Base-by-base conservation (phyloP, 2,329 filamentous ascomycete species). In the Hypoxylon sp. region DNA sequence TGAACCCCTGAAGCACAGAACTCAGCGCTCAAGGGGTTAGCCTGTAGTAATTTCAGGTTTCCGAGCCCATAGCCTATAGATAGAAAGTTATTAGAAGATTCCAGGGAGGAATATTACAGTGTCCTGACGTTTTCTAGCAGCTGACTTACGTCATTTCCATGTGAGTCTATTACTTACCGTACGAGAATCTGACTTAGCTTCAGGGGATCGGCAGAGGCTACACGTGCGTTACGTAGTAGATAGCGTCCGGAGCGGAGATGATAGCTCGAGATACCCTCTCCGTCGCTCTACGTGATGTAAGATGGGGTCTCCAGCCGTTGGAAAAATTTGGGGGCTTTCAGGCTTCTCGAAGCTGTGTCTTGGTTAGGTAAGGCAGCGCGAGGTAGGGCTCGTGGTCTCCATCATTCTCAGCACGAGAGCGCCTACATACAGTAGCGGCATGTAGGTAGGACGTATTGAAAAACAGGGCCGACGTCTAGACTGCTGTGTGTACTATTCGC, bases 321-420 rank as follows among this genome's bases (percentile, higher is more conserved):
- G 4, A 59, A 32, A 34, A 50, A 62, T 32, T 60, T 65, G 51
- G 59, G 64, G 64, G 64, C 30, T 32, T 28, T 23, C 53, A 30
- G n/a, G 52, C 58, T 65, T 67, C 63, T 36, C 17, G 60, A 67
- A 60, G 51, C 36, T 57, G 21, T 50, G 17, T 46, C 46, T 46
- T 34, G 25, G 28, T 60, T 52, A 30, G 28, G 49, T 46, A 55
- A 63, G 28, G 41, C 59, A 30, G 28, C 38, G 59, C 46, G 61
- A 58, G 56, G 46, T 57, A 65, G 52, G 60, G 65, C 60, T 64
- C 51, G 38, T 25, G 46, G 30, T 43, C 45, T 21, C 21, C 45
- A 34, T 5, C 51, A 30, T 21, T 38, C 34, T 23, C 25, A 23
- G 23, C 17, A 43, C 38, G 17, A 21, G 17, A 21, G 38, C 55